These are phyloP conservation scores for Bipolaris zeicola DNA, from an alignment of 2,329 filamentous ascomycete species.

Conservation along the genomic window DNA sequence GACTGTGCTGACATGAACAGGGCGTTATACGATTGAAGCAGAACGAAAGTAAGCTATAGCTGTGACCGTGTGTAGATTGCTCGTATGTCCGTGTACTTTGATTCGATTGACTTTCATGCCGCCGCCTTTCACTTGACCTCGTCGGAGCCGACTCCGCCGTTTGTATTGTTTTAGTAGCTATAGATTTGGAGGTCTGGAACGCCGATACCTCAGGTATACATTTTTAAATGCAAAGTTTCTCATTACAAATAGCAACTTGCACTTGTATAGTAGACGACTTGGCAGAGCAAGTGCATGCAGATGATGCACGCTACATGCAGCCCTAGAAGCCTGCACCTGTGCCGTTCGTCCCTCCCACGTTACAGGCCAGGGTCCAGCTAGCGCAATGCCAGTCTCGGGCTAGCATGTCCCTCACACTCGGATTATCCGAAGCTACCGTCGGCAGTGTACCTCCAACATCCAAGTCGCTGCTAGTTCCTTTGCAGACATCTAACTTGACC, in stretches of 20 bases:
- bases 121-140: not conserved
- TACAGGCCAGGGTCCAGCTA: conserved; percentile 8
- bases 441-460: not conserved
- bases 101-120: not conserved
- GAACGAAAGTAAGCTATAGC: conserved; percentile 20
- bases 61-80: not conserved
- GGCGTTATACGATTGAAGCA: conserved; percentile 23
- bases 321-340: not conserved
- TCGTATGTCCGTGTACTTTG: not conserved
- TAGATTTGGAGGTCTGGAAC: not conserved
- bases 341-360: not conserved
- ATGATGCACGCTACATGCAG: not conserved
- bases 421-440: not conserved
- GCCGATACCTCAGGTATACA: not conserved
- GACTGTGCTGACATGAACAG: conserved; percentile 14
- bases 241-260: not conserved
- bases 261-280: not conserved
- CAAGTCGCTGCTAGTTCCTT: not conserved
- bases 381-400: conserved; percentile 2
- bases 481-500: not conserved
- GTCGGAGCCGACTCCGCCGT: not conserved
- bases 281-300: not conserved
- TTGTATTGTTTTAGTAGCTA: not conserved
- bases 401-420: conserved; percentile 1
- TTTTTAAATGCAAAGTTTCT: not conserved